A percentile compares a stretch with the other conserved stretches of the same genome.
These are phyloP conservation scores for Choanephora cucurbitarum DNA, from an alignment of 371 early-diverging fungal species.

Conservation along the genomic window DNA sequence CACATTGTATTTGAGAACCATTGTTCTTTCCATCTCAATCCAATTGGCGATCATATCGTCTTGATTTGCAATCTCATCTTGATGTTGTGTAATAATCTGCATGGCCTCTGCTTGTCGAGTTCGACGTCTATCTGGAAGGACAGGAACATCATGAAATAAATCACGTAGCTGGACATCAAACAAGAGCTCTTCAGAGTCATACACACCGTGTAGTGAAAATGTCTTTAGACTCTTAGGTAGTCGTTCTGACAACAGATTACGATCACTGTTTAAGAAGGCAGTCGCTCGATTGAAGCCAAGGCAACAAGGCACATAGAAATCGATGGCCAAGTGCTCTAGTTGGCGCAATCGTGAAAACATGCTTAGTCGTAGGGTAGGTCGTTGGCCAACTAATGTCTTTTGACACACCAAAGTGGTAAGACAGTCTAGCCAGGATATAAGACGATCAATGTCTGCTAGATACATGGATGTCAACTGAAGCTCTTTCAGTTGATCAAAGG, in stretches of 20 bases:
- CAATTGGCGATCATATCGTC: neutral
- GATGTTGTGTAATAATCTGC: neutral
- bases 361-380: neutral
- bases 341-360: constrained; percentile 5
- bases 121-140: neutral
- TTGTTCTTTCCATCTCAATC: neutral
- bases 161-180: constrained; percentile 1
- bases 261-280: neutral
- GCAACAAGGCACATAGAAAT: constrained; percentile 2
- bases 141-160: neutral
- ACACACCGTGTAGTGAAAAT: neutral
- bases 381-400: neutral
- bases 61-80: neutral
- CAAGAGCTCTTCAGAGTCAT: neutral
- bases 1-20: constrained; percentile 12
- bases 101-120: neutral
- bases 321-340: constrained; percentile 3
- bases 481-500: constrained; percentile 1
- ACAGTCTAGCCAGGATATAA: neutral
- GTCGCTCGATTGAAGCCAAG: neutral
- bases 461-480: neutral
- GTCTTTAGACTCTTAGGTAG: neutral
- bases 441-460: constrained; percentile 1
- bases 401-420: constrained; percentile 2
- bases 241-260: too few species aligned